These are phyloP conservation scores for Cryptococcus floricola DNA, from an alignment of 1,284 basidiomycete species.

Conservation along the genomic window DNA sequence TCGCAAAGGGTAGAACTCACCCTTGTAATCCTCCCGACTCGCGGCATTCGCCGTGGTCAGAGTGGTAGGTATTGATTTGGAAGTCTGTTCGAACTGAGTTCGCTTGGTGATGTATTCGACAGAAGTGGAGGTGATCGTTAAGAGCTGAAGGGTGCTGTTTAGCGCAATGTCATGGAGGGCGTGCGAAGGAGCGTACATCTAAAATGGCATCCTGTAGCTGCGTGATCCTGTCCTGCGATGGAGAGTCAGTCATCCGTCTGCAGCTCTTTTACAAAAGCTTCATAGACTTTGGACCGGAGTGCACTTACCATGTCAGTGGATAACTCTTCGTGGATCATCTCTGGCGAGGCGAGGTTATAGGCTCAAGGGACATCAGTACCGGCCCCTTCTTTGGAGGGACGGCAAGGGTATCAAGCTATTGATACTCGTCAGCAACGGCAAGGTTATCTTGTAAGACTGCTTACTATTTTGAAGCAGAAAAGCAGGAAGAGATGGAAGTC, in stretches of 20 bases:
- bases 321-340: conserved; percentile 48
- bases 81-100: conserved; percentile 46
- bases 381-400: neutral
- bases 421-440: neutral
- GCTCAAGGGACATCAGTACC: conserved; percentile 6
- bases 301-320: conserved; percentile 47
- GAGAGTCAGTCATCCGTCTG: neutral
- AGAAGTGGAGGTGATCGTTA: conserved; percentile 46
- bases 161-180: neutral
- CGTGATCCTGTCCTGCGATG: conserved; percentile 46
- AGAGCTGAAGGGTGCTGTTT: conserved; percentile 27
- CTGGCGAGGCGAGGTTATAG: conserved; percentile 14
- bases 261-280: neutral
- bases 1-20: conserved; percentile 14
- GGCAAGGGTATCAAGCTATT: neutral
- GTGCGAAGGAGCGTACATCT: conserved; percentile 30
- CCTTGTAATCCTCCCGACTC: conserved; percentile 30
- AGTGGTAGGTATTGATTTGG: conserved; percentile 37
- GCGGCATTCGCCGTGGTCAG: conserved; percentile 32
- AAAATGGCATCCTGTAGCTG: conserved; percentile 50
- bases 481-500: neutral
- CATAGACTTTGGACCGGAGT: neutral
- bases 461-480: neutral
- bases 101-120: conserved; percentile 47
- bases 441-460: neutral